Evolutionary conservation across 2,329 filamentous ascomycete species (phyloP), one percentile per base, ranked within the genome.

Genomic region (Fusarium globosum): DNA sequence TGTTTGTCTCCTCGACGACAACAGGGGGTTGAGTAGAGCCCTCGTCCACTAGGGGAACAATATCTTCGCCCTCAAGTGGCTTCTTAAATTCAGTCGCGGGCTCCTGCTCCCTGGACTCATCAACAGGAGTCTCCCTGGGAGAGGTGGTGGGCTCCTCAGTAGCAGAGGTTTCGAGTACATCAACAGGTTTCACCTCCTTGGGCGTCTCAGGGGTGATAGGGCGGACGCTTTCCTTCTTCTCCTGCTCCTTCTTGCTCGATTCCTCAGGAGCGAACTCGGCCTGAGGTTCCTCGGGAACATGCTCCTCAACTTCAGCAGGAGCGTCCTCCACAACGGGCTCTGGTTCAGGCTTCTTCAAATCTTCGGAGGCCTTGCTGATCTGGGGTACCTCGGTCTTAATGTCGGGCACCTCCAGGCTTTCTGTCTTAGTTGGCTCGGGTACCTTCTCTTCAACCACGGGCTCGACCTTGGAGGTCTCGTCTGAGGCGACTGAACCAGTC

Each of bases 31-130:
- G 58, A 33, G 43, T 55, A 45, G 71, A 72, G 46, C 55, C 58
- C 26, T 73, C 71, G 11, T 74, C 68, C 28, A 65, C 33, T 20
- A 74, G 36, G 36, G 71, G 68, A 46, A 74, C 56, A 15, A 69
- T 53, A 35, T 59, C 63, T 10, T 61, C 39, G 23, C 59, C 61
- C 38, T 70, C 65, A 7, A 48, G 52, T 18, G 41, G 41, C 59
- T 76, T 48, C 26, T 64, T 56, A 8, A 61, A 39, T n/a, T 59
- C 65, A 14, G 56, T n/a, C 36, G 20, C 30, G 21, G 39, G 35
- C 36, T 55, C 51, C 51, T 42, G 51, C 51, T 55, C 53, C 43
- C 65, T 68, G 12, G n/a, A 45, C 48, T 70, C 57, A n/a, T 55
- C 23, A 21, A 42, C 30, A 20, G 20, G 26, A n/a, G 39, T 11